Evolutionary conservation across 2,329 filamentous ascomycete genomes (phyloP), one percentile per base, ranked within the genome.

Genomic region (Fusarium burgessii): DNA sequence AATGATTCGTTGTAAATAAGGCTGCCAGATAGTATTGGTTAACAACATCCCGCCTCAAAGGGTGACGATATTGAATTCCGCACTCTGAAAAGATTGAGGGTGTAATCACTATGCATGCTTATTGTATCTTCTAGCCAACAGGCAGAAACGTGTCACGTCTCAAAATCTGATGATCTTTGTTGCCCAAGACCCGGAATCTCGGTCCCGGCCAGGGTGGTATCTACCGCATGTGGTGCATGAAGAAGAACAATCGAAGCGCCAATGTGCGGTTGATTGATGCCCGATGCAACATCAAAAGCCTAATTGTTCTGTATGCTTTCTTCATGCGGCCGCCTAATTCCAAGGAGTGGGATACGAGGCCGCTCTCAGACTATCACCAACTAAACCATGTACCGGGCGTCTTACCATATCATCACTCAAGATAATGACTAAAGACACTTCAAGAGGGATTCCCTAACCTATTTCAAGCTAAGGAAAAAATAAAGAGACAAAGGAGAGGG

Each of bases 61-160:
- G 23, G 20, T 42, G 40, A 18, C 17, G 5, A 20, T 58, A 41
- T 3, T 12, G 14, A 33, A 58, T 12, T 0, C 15, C 29, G 49
- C n/a, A 8, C 41, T 33, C 15, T 46, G 7, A 20, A 38, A 50
- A 1, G 13, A 50, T 15, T 25, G n/a, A 42, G 40, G 7, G 13
- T 35, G 33, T 11, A 41, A 3, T 13, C 10, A 7, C 12, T 41
- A 41, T 41, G 38, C n/a, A 12, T 14, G 38, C n/a, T 41, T n/a
- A n/a, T 20, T 29, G 32, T 7, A 8, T 38, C 10, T 52, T 62
- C 3, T 7, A 17, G 15, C 18, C 14, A 32, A 20, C n/a, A 7
- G 8, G 6, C 15, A 17, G 18, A 46, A 33, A 70, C 65, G 51
- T 63, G 54, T 69, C 67, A 64, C 7, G 49, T 55, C 25, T 69